phyloP scores from a whole-genome alignment of 139 green algal genomes.

The Nannochloris sp. region DNA sequence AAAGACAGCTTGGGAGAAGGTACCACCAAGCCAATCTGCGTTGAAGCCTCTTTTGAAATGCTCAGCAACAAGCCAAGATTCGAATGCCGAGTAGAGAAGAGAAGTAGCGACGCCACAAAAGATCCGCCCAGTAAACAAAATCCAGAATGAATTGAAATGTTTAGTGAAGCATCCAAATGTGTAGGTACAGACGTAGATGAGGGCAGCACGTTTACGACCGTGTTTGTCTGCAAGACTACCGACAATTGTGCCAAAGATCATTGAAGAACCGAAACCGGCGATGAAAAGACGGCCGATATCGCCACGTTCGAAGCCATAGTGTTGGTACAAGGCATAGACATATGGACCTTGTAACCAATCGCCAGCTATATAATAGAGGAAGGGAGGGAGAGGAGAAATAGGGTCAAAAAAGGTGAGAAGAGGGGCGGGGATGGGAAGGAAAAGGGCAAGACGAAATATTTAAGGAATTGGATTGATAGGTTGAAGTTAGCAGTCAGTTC shows the following conservation, averaged over 20 bases:
- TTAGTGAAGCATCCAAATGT: conserved; percentile 88
- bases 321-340: conserved; percentile 94
- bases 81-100: conserved; percentile 94
- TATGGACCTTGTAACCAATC: conserved; percentile 98
- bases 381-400: no score
- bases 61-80: conserved; percentile 92
- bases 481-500: conserved; percentile 6
- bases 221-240: conserved; percentile 87
- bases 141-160: conserved; percentile 80
- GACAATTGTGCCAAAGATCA: conserved; percentile 95
- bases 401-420: neutral
- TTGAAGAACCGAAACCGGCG: conserved; percentile 91
- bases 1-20: conserved; percentile 90
- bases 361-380: conserved; percentile 58
- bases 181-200: conserved; percentile 87
- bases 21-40: conserved; percentile 70
- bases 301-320: conserved; percentile 78
- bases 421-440: neutral
- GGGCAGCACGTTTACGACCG: conserved; percentile 80
- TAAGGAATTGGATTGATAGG: neutral
- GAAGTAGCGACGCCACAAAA: conserved; percentile 94
- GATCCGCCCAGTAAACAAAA: conserved; percentile 86
- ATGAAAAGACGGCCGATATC: conserved; percentile 97
- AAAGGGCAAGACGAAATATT: neutral
- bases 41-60: conserved; percentile 72